Conservation (phyloP, 139 green algal species). For the Tetradesmus lagerheimii region DNA sequence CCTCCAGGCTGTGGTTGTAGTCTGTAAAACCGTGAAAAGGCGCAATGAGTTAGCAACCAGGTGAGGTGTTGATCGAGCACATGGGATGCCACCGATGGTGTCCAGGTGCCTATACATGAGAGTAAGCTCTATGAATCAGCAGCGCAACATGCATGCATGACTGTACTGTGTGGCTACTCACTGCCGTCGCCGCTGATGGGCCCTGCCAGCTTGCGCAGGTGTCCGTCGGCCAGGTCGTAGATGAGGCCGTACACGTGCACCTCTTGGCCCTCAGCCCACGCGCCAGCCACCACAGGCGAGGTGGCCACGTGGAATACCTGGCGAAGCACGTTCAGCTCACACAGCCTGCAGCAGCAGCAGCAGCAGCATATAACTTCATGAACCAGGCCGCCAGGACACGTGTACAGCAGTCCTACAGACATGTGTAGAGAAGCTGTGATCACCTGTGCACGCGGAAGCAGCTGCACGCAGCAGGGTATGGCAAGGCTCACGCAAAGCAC, state of each 20-base stretch:
- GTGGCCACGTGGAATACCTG: conserved; percentile 89
- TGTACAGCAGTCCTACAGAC: too few relatives aligned
- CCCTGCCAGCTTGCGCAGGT: conserved; percentile 64
- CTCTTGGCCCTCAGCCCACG: conserved; percentile 80
- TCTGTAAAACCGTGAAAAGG: background rate
- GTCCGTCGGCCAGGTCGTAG: conserved; percentile 73
- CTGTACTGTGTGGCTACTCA: background rate
- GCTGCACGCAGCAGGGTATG: background rate
- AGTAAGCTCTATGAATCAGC: too few relatives aligned
- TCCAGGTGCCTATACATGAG: too few relatives aligned
- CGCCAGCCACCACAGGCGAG: conserved; percentile 74
- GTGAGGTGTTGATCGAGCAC: background rate
- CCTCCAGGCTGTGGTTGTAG: conserved; percentile 38
- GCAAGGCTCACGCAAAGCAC: background rate
- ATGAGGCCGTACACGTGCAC: conserved; percentile 80
- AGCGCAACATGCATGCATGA: too few relatives aligned
- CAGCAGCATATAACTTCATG: background rate
- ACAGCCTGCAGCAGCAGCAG: conserved; percentile 55
- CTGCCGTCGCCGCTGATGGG: conserved; percentile 53
- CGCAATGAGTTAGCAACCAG: too few relatives aligned
- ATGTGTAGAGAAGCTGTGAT: too few relatives aligned
- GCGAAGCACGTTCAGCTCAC: conserved; percentile 73
- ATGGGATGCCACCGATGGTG: too few relatives aligned
- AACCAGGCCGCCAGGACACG: too few relatives aligned
- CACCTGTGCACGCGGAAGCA: too few relatives aligned